These are phyloP conservation scores for Lichtheimia ramosa DNA, from an alignment of 371 early-diverging fungal genomes.

Conservation along the genomic window DNA sequence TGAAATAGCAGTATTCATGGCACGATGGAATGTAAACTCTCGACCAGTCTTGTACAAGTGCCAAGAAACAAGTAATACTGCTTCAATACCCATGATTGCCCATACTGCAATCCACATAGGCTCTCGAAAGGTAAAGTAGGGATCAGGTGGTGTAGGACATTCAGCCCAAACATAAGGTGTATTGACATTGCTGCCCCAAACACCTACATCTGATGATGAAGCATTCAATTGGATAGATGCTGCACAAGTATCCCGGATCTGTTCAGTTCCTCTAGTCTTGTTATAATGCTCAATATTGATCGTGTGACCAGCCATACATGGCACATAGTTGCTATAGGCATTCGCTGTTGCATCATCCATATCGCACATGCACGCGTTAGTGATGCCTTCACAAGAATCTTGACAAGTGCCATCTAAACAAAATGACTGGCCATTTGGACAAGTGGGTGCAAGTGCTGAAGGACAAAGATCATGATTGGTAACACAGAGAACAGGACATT, in stretches of 20 bases:
- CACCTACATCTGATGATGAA: conserved; percentile 15
- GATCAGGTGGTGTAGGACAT: conserved; percentile 49
- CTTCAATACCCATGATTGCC: conserved; percentile 36
- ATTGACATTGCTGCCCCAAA: conserved; percentile 30
- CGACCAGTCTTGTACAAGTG: conserved; percentile 40
- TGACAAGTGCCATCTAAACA: conserved; percentile 62
- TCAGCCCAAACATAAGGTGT: conserved; percentile 43
- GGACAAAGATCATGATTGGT: conserved; percentile 41
- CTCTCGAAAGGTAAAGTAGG: conserved; percentile 53
- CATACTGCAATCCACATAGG: conserved; percentile 64
- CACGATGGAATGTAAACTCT: conserved; percentile 42
- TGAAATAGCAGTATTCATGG: conserved; percentile 22
- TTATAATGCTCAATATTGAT: background rate
- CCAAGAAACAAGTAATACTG: conserved; percentile 45
- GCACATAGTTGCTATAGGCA: conserved; percentile 25
- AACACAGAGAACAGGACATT: conserved; percentile 57
- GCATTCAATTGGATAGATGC: conserved; percentile 8
- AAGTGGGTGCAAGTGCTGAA: conserved; percentile 33
- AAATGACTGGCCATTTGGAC: conserved; percentile 44
- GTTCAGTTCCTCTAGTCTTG: conserved; percentile 13
- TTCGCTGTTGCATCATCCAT: conserved; percentile 16
- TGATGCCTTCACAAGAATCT: conserved; percentile 39
- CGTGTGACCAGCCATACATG: conserved; percentile 45
- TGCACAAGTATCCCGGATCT: conserved; percentile 49
- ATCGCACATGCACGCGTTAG: conserved; percentile 45